These are phyloP conservation scores for Aspergillus ostianus DNA, from an alignment of 495 filamentous ascomycete species.

Conservation along the genomic window DNA sequence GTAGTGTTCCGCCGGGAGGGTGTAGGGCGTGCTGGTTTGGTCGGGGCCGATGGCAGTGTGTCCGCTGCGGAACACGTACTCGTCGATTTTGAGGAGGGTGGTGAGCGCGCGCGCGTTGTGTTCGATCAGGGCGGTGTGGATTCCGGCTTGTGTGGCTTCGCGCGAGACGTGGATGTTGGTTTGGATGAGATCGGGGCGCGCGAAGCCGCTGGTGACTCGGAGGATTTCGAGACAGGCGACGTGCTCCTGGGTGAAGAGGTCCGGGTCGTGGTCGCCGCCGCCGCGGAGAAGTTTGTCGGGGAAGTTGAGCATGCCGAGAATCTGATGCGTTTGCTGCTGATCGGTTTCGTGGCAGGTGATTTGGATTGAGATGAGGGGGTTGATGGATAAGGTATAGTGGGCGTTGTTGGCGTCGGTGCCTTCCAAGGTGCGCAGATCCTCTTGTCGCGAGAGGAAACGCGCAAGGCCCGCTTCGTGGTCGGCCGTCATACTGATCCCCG, in stretches of 20 bases:
- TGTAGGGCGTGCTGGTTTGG: slow-evolving; percentile 16
- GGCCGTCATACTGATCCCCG: slow-evolving; percentile 25
- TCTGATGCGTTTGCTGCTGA: slow-evolving; percentile 8
- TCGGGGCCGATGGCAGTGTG: background rate
- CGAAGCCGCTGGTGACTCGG: slow-evolving; percentile 31
- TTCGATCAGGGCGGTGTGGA: slow-evolving; percentile 31
- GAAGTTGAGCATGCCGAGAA: slow-evolving; percentile 25
- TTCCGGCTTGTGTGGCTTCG: slow-evolving; percentile 34
- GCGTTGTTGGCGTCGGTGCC: slow-evolving; percentile 13
- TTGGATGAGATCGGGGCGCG: slow-evolving; percentile 4
- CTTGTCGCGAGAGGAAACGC: slow-evolving; percentile 23
- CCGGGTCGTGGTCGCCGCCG: background rate
- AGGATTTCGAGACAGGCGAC: slow-evolving; percentile 34
- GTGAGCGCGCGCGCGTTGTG: slow-evolving; percentile 30
- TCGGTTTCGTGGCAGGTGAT: slow-evolving; percentile 17
- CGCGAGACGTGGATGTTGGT: slow-evolving; percentile 23
- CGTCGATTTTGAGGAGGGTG: slow-evolving; percentile 42
- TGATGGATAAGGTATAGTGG: slow-evolving; percentile 25
- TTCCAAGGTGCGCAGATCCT: slow-evolving; percentile 16
- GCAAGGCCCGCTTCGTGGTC: slow-evolving; percentile 21
- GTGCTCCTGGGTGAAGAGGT: slow-evolving; percentile 12
- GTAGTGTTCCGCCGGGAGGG: slow-evolving; percentile 31
- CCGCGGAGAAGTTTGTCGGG: slow-evolving; percentile 20
- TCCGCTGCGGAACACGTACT: slow-evolving; percentile 29
- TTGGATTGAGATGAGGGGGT: slow-evolving; percentile 20